Evolutionary conservation across 2,329 filamentous ascomycete genomes (phyloP).

Genomic region (Sarocladiaceae sp.): DNA sequence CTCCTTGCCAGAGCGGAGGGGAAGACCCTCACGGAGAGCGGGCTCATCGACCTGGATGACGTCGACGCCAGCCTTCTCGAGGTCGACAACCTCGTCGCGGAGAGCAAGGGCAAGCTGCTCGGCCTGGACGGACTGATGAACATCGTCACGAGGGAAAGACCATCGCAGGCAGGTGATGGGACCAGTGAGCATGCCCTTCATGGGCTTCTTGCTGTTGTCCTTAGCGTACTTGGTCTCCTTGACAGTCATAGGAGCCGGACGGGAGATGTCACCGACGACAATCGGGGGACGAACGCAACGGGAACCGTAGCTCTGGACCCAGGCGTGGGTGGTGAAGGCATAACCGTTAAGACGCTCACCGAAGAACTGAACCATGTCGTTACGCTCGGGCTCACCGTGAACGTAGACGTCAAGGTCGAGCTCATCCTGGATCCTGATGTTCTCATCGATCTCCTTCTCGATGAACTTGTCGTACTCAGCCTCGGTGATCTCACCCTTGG

Average conservation of each 20-base stretch:
- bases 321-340: conserved; percentile 97
- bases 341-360: conserved; percentile 96
- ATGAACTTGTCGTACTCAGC: conserved; percentile 98
- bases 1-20: conserved; percentile 88
- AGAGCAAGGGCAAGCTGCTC: conserved; percentile 98
- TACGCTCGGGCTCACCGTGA: conserved; percentile 98
- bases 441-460: conserved; percentile 94
- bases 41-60: conserved; percentile 99
- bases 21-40: conserved; percentile 97
- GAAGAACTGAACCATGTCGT: conserved; percentile 99
- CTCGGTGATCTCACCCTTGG: conserved; percentile 93
- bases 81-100: conserved; percentile 96
- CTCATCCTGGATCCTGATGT: conserved; percentile 96
- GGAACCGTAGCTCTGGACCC: conserved; percentile 98
- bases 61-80: conserved; percentile 92
- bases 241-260: conserved; percentile 95
- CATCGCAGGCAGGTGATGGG: conserved; percentile 98
- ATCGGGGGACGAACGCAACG: conserved; percentile 98
- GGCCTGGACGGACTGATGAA: conserved; percentile 98
- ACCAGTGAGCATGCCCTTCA: conserved; percentile 99
- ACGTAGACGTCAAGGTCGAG: conserved; percentile 96
- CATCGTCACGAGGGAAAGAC: conserved; percentile 99
- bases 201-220: conserved; percentile 94
- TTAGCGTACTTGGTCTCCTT: conserved; percentile 99
- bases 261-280: conserved; percentile 97